Evolutionary conservation across 2,329 filamentous ascomycete genomes (phyloP).

Genomic region (Sarocladiaceae sp.): DNA sequence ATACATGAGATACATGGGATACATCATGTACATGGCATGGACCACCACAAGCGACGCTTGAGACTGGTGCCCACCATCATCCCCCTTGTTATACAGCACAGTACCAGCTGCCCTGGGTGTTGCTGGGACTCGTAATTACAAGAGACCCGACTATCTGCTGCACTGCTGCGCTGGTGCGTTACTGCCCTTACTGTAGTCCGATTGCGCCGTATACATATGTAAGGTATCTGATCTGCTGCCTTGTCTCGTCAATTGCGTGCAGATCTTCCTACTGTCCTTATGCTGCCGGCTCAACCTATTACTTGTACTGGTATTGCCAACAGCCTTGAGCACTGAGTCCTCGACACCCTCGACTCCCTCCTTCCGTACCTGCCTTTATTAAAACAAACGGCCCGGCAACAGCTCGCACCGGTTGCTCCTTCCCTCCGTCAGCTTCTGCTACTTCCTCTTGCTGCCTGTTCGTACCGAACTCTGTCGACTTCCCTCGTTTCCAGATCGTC

Average conservation of each 20-base stretch:
- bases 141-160: constrained; percentile 3
- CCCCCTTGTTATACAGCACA: constrained; percentile 7
- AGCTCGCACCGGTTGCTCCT: not conserved
- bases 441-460: not conserved
- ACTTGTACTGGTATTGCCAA: too few relatives aligned
- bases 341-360: not conserved
- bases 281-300: constrained; percentile 1
- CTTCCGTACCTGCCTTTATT: not conserved
- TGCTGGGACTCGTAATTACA: constrained; percentile 10
- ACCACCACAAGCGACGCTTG: constrained; percentile 1
- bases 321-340: not conserved
- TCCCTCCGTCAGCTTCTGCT: constrained; percentile 2
- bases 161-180: not conserved
- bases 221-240: constrained; percentile 6
- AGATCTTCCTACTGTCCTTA: not conserved
- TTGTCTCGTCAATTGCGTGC: not conserved
- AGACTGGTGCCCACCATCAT: constrained; percentile 7
- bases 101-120: not conserved
- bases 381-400: not conserved
- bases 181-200: not conserved
- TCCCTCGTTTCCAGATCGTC: not conserved
- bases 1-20: constrained; percentile 1
- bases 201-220: constrained; percentile 4
- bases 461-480: constrained; percentile 1
- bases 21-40: constrained; percentile 8